Conservation (phyloP, 2,329 filamentous ascomycete genomes). For the Sporothrix pallida region DNA sequence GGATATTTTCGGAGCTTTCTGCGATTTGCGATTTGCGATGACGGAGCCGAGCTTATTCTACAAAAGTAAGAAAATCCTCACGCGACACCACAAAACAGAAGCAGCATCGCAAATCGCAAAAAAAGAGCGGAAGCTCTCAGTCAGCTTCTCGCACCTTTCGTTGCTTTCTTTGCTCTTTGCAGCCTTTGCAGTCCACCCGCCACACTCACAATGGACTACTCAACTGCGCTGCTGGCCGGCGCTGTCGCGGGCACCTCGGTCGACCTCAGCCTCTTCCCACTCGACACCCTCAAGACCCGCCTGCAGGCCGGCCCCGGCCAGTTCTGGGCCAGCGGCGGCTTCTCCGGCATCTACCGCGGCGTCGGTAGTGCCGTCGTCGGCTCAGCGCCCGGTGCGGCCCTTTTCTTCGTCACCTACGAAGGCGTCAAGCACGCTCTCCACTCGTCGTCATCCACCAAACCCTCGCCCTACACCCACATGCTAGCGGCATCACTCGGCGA, state of each 20-base stretch:
- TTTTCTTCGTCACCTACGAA: slow-evolving; percentile 98
- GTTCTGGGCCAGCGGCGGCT: slow-evolving; percentile 83
- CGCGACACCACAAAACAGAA: slow-evolving; percentile 13
- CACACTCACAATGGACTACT: no score
- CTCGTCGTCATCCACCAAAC: no score
- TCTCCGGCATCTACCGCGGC: slow-evolving; percentile 90
- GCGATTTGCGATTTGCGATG: not conserved
- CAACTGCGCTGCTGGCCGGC: slow-evolving; percentile 74
- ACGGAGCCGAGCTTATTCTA: slow-evolving; percentile 5
- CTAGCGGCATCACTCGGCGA: slow-evolving; percentile 84
- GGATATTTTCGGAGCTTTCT: slow-evolving; percentile 13
- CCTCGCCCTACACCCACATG: slow-evolving; percentile 68
- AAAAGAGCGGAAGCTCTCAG: not conserved
- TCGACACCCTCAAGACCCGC: slow-evolving; percentile 98
- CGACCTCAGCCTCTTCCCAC: slow-evolving; percentile 93
- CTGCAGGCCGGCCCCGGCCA: slow-evolving; percentile 74
- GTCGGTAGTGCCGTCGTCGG: slow-evolving; percentile 88
- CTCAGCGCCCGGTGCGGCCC: slow-evolving; percentile 88
- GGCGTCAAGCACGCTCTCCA: slow-evolving; percentile 64
- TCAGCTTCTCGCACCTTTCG: not conserved
- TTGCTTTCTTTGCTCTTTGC: not conserved
- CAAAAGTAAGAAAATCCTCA: not conserved
- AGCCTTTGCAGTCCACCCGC: not conserved
- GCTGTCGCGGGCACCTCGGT: slow-evolving; percentile 93
- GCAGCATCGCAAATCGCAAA: not conserved